These are phyloP conservation scores for Verticillium dahliae DNA, from an alignment of 2,329 filamentous ascomycete species.

Conservation along the genomic window DNA sequence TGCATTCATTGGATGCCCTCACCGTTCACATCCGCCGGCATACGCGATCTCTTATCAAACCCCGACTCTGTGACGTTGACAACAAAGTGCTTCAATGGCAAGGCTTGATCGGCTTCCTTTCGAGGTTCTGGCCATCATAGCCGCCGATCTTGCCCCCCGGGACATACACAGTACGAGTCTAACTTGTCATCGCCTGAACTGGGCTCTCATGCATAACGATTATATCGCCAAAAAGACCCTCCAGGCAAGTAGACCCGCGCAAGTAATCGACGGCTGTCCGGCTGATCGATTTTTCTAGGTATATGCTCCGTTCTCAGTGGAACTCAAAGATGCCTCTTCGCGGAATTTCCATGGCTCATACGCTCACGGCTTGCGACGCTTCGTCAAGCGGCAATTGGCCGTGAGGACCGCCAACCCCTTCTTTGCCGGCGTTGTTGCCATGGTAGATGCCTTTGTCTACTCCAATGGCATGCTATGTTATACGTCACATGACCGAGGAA, in stretches of 20 bases:
- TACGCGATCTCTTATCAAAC: too few species aligned
- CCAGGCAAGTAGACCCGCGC: neutral
- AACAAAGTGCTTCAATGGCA: neutral
- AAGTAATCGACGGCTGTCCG: constrained; percentile 3
- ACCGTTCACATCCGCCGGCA: neutral
- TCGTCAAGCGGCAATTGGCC: constrained; percentile 55
- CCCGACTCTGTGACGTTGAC: neutral
- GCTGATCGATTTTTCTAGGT: neutral
- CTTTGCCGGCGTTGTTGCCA: constrained; percentile 50
- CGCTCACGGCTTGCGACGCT: constrained; percentile 47
- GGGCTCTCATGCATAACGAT: constrained; percentile 1
- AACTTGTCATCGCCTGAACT: constrained; percentile 4
- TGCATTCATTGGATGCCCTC: neutral
- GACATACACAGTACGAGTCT: neutral
- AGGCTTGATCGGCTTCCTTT: neutral
- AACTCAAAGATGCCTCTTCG: neutral
- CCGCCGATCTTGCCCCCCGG: neutral
- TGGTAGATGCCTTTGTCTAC: constrained; percentile 57
- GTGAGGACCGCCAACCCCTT: constrained; percentile 57
- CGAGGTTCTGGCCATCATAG: neutral
- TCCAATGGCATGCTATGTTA: constrained; percentile 60
- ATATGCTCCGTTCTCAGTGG: neutral
- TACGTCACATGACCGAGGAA: constrained; percentile 32
- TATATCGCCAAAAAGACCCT: constrained; percentile 1
- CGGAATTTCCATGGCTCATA: constrained; percentile 21